Evolutionary conservation across 2,329 filamentous ascomycete species (phyloP), one percentile per base, ranked within the genome.

Genomic region (Fusarium oligoseptatum): DNA sequence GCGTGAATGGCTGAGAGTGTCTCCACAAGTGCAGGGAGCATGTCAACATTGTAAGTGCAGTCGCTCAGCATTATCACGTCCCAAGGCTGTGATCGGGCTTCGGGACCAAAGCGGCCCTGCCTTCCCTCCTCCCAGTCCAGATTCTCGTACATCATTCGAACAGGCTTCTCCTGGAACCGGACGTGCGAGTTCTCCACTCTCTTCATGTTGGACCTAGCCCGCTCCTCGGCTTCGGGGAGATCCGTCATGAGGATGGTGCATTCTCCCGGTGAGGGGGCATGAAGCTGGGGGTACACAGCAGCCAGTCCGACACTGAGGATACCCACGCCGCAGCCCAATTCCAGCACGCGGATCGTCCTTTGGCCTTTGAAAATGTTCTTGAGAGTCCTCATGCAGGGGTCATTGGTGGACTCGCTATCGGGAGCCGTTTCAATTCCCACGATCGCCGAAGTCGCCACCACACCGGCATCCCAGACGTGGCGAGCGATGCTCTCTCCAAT

Each of bases 41-140:
- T 87, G 77, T 91, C 89, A 63, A 85, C 86, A 70, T 91, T 91
- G 83, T 91, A 91, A 0, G 89, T 91, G 84, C 89, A 90, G 79
- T 91, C 89, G 77, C 88, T 90, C 24, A 91, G 81, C 62, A 90
- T 83, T 56, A 90, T 77, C 6, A 90, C 80, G 68, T 90, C 86
- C 88, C 88, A 91, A 3, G 79, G 69, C 3, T 79, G 81, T 1
- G 82, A 80, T n/a, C 75, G 71, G 2, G 83, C 83, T 27, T 83
- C 77, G 0, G 81, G 74, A 0, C 87, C 87, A 70, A 90, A 88
- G 0, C 60, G 66, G 1, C 87, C 88, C 2, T 80, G 69, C 32
- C 83, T 80, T 1, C 87, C 89, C 36, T 88, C 83, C 24, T 89
- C 85, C 89, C 89, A 91, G 79, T 91, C 88, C 12, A 91, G 82